These are phyloP conservation scores for Astrephomene gubernaculifera DNA, from an alignment of 139 green algal species.

Conservation along the genomic window DNA sequence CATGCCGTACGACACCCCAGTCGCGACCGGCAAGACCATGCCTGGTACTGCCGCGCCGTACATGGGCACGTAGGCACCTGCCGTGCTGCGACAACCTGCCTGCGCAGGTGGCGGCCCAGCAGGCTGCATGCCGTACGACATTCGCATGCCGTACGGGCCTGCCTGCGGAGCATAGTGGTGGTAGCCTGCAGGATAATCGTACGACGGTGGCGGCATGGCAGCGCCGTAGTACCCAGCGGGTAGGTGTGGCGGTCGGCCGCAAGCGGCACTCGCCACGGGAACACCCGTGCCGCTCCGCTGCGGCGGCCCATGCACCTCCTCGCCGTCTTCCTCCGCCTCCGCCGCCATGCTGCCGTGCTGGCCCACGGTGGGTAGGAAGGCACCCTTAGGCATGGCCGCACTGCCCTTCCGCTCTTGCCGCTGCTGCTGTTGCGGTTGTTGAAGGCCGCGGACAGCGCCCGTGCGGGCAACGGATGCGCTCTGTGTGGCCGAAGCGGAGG, in stretches of 20 bases:
- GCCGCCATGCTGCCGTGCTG: slow-evolving; percentile 27
- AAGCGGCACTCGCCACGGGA: neutral
- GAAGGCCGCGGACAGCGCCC: neutral
- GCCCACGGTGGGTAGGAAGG: neutral
- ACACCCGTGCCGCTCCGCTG: neutral
- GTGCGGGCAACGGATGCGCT: neutral
- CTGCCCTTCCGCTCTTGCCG: neutral
- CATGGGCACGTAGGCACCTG: neutral
- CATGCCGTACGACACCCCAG: neutral
- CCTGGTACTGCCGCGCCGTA: slow-evolving; percentile 4
- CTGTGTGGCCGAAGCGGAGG: neutral
- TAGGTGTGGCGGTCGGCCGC: neutral
- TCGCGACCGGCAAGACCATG: neutral
- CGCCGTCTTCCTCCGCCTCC: slow-evolving; percentile 25
- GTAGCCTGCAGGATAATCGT: slow-evolving; percentile 18
- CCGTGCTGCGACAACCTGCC: neutral
- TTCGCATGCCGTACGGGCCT: neutral
- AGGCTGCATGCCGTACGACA: slow-evolving; percentile 25
- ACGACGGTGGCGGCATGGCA: neutral
- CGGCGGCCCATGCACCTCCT: slow-evolving; percentile 42
- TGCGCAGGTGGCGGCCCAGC: neutral
- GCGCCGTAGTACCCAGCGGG: neutral
- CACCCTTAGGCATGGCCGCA: neutral
- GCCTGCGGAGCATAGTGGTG: slow-evolving; percentile 10
- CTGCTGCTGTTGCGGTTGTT: slow-evolving; percentile 1